phyloP scores from a whole-genome alignment of 371 early-diverging fungal species.

The Phascolomyces articulosus region DNA sequence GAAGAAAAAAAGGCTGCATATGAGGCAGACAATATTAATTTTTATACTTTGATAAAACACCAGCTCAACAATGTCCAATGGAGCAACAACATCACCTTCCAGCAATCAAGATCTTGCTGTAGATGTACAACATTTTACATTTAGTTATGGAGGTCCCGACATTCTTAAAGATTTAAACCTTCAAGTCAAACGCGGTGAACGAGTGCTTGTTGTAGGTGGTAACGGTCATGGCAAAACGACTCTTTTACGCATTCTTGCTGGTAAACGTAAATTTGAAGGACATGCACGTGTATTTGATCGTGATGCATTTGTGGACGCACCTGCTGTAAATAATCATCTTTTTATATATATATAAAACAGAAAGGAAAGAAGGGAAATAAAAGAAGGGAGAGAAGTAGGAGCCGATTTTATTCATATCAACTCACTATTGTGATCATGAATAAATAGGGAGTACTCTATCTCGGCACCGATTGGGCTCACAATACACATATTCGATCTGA shows the following conservation, averaged over 20 bases:
- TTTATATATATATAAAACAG: background rate
- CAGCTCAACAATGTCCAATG: background rate
- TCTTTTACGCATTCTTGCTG: constrained; percentile 66
- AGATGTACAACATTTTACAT: constrained; percentile 51
- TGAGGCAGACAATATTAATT: too few relatives aligned
- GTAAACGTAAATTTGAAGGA: constrained; percentile 68
- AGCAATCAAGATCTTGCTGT: constrained; percentile 14
- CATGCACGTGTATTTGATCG: constrained; percentile 62
- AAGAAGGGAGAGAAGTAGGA: too few relatives aligned
- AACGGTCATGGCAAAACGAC: constrained; percentile 76
- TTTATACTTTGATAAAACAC: background rate
- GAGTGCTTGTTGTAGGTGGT: constrained; percentile 65
- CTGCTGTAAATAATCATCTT: constrained; percentile 24
- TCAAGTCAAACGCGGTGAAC: constrained; percentile 53
- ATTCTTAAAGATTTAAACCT: constrained; percentile 63
- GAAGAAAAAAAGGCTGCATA: too few relatives aligned
- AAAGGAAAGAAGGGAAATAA: background rate
- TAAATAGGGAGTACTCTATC: constrained; percentile 69
- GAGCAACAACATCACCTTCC: background rate
- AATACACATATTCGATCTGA: constrained; percentile 64
- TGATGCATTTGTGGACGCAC: constrained; percentile 69
- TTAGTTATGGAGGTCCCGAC: constrained; percentile 62
- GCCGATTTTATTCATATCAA: too few relatives aligned
- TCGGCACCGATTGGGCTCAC: constrained; percentile 83
- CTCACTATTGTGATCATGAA: too few relatives aligned